Percentiles rank a stretch among this genome's conserved stretches.
Evolutionary conservation across 23 red algal species (phyloP).

Genomic region (Gracilaria domingensis): DNA sequence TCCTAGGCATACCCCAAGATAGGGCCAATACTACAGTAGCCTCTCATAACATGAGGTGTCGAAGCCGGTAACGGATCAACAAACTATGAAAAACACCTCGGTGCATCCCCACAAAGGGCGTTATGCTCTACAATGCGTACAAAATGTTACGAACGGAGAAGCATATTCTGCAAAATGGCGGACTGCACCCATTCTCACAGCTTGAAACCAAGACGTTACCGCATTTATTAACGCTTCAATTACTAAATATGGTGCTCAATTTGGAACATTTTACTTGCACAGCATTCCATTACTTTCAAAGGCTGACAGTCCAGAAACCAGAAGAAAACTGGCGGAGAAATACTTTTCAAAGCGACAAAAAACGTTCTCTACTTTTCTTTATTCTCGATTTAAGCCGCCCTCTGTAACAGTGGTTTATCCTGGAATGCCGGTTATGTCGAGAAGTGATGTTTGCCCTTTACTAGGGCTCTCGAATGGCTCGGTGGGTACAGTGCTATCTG

Average conservation of each 20-base stretch:
- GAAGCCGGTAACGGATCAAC: too few species aligned
- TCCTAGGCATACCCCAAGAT: too few species aligned
- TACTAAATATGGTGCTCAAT: neutral
- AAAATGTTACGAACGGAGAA: too few species aligned
- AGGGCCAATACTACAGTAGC: too few species aligned
- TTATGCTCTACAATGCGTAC: too few species aligned
- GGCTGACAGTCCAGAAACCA: neutral
- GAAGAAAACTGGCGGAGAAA: neutral
- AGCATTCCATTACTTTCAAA: neutral
- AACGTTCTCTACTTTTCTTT: neutral
- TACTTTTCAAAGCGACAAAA: neutral
- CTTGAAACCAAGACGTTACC: neutral
- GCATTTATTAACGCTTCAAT: neutral
- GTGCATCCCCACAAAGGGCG: too few species aligned
- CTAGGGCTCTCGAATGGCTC: neutral
- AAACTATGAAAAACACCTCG: too few species aligned
- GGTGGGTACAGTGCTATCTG: neutral
- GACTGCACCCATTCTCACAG: neutral
- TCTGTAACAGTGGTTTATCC: neutral
- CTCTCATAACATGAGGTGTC: too few species aligned
- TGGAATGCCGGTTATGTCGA: neutral
- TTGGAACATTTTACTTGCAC: neutral
- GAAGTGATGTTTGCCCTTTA: neutral
- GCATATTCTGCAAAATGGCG: neutral
- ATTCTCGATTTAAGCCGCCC: neutral